phyloP scores from a whole-genome alignment of 176 grass and related monocot genomes.

The bread wheat (Triticum aestivum) region DNA sequence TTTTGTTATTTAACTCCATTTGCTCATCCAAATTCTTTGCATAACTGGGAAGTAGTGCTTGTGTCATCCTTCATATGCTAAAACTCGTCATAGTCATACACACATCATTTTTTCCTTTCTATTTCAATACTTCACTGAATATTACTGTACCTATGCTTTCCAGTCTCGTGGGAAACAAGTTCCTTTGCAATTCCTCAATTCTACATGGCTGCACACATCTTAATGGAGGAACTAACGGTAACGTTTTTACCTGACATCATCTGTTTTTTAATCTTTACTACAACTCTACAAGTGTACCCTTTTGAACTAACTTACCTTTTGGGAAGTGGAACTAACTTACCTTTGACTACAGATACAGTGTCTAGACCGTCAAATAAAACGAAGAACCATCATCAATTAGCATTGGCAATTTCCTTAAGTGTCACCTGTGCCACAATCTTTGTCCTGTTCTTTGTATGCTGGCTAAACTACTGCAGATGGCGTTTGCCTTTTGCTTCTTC shows the following conservation, averaged over 20 bases:
- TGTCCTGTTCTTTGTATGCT: slow-evolving; percentile 62
- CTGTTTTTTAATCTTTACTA: background rate
- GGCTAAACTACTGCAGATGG: slow-evolving; percentile 87
- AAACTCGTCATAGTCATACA: background rate
- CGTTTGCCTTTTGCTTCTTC: slow-evolving; percentile 78
- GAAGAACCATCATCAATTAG: slow-evolving; percentile 68
- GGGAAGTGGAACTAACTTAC: slow-evolving; percentile 9
- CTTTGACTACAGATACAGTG: slow-evolving; percentile 55
- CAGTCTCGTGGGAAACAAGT: slow-evolving; percentile 83
- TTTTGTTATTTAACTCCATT: slow-evolving; percentile 25
- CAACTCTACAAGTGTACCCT: background rate
- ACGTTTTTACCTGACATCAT: slow-evolving; percentile 25
- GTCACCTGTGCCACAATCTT: slow-evolving; percentile 60
- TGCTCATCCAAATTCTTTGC: background rate
- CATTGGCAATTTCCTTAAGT: slow-evolving; percentile 71
- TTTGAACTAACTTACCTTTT: slow-evolving; percentile 29
- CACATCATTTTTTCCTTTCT: background rate
- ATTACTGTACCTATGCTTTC: slow-evolving; percentile 21
- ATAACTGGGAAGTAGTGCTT: background rate
- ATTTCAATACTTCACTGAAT: background rate
- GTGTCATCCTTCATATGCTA: background rate
- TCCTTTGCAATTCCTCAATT: slow-evolving; percentile 85
- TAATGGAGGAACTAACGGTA: slow-evolving; percentile 62
- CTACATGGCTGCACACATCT: slow-evolving; percentile 71
- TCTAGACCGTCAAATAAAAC: slow-evolving; percentile 36